Evolutionary conservation across 805 yeast genomes (phyloP), one percentile per base, ranked within the genome.

Genomic region (Candida incommunis): DNA sequence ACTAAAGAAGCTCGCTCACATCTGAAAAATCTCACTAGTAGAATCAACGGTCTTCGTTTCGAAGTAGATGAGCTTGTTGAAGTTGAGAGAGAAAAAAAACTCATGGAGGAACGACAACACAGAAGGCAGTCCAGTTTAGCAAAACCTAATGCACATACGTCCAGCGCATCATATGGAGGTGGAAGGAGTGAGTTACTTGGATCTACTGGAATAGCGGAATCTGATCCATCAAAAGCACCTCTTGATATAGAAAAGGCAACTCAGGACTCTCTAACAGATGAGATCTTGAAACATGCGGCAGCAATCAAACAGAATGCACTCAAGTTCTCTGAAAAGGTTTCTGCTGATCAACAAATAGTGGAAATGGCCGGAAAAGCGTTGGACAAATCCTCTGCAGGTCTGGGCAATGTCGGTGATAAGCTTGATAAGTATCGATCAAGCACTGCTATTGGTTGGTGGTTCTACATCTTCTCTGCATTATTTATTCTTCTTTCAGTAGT

Each of bases 201-300:
- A 31, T 13, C 7, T 9, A 25, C 27, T 25, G n/a, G n/a, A 18
- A 16, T 7, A 5, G 37, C 20, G 18, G 37, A 31, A 16, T 5
- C 11, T 31, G 37, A 31, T 16, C 9, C n/a, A 5, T 9, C 18
- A 5, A 7, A 25, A 9, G 13, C 37, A 9, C 27, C 27, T 25
- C 49, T 62, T 27, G 51, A 54, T 13, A 48, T 60, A 11, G 55
- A 60, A 44, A 51, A 53, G 22, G 48, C 49, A 24, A 46, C 52
- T 22, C 82, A 76, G 55, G 70, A 70, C 29, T 71, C 70, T 31
- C 59, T 76, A 15, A 54, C 76, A 25, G 58, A 57, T 23, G 80
- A 76, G 35, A 61, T 76, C 42, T 55, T 70, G 2, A 68, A 63
- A 18, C 66, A 76, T 59, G 76, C 78, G 0, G 53, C 66, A 4